Evolutionary conservation across 768 basidiomycete species (phyloP), one percentile per base, ranked within the genome.

Genomic region (Suillus sp.): DNA sequence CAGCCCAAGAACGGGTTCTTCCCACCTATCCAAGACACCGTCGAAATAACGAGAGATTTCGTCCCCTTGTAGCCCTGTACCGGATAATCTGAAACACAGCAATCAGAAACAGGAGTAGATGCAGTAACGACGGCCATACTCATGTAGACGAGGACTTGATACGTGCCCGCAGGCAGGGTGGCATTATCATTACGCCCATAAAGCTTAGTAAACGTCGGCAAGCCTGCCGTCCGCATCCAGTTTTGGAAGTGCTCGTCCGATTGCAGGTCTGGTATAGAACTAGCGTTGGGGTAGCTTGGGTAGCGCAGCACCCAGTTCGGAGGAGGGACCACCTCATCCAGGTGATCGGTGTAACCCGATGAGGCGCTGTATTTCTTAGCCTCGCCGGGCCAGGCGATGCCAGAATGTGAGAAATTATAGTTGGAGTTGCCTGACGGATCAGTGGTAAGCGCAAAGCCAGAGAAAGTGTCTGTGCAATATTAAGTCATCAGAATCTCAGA

Each of bases 1-100:
- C 96, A 99, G 9, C 97, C 97, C 22, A 99, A 83, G 88, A 99
- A 99, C 1, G 95, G 89, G 70, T 99, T 98, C 79, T 96, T 96
- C 45, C 97, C 97, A 13, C 97, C 97, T 72, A 97, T 94, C 96
- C 96, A 99, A 1, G 96, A 94, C 16, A 97, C 95, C 3, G 96
- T 99, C 50, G 95, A 95, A 66, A 99, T 92, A 37, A 99, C 96
- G 64, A 99, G 83, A 0, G 95, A 95, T 77, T 99, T 99, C 11
- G 96, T 98, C 48, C 97, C 97, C 59, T 88, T 88, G 81, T 92
- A 99, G 10, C 89, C 84, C 54, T 85, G 80, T 56, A 99, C 96
- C 6, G 97, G 97, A 79, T 89, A 99, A 78, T 98, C 97, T 96
- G 69, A 60, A 59, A 34, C 7, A 42, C 56, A 63, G 64, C 59